Percentiles rank a stretch among this genome's conserved stretches.
Evolutionary conservation across 2,329 filamentous ascomycete species (phyloP).

Genomic region (Colletotrichum australisinense): DNA sequence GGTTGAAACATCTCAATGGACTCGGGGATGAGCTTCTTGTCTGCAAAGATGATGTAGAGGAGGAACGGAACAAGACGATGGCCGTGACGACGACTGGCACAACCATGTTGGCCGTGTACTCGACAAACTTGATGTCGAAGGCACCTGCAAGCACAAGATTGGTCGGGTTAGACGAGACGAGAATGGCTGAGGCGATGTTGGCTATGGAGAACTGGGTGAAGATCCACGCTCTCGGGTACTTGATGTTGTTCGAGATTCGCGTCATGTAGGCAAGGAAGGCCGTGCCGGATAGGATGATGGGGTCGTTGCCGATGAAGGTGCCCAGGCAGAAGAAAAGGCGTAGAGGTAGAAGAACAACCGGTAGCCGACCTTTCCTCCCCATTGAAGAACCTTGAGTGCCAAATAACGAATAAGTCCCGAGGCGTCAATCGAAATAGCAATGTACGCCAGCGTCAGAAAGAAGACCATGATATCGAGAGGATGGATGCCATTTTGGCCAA

Average conservation of each 20-base stretch:
- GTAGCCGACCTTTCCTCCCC: slow-evolving; percentile 75
- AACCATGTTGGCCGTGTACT: slow-evolving; percentile 83
- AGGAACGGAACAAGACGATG: slow-evolving; percentile 75
- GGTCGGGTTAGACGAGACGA: slow-evolving; percentile 83
- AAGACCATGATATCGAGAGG: slow-evolving; percentile 81
- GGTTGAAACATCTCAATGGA: slow-evolving; percentile 77
- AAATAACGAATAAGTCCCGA: slow-evolving; percentile 78
- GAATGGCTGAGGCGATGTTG: slow-evolving; percentile 79
- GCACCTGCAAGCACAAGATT: slow-evolving; percentile 81
- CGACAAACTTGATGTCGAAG: slow-evolving; percentile 77
- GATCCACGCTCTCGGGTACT: slow-evolving; percentile 78
- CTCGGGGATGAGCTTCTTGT: slow-evolving; percentile 71
- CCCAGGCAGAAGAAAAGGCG: slow-evolving; percentile 76
- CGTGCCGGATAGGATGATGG: slow-evolving; percentile 79
- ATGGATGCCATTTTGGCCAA: slow-evolving; percentile 73
- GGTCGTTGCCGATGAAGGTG: slow-evolving; percentile 79
- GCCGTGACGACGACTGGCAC: slow-evolving; percentile 77
- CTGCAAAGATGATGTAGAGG: slow-evolving; percentile 75
- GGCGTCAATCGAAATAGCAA: slow-evolving; percentile 81
- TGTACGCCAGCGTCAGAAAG: slow-evolving; percentile 80
- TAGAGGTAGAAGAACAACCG: slow-evolving; percentile 80
- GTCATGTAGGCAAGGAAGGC: slow-evolving; percentile 84
- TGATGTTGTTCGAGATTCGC: slow-evolving; percentile 77
- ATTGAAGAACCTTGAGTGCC: slow-evolving; percentile 77
- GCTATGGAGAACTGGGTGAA: slow-evolving; percentile 77